Percentiles rank a stretch among this genome's conserved stretches.
Conservation (phyloP, 306 rosid species). For the Notholithocarpus densiflorus region DNA sequence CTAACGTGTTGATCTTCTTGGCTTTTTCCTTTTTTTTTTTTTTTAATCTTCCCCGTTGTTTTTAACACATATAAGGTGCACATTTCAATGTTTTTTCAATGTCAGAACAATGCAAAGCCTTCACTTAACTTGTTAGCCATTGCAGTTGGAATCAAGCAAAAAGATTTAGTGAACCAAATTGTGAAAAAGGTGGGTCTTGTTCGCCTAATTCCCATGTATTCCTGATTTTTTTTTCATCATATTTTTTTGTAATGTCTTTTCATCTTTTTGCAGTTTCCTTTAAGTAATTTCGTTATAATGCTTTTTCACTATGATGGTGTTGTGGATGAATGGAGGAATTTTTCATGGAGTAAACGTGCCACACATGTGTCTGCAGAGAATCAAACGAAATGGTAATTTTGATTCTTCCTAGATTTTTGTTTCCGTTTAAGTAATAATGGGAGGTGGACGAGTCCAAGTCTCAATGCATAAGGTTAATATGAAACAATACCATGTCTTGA, state of each 20-base stretch:
- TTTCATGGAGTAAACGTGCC: slow-evolving; percentile 44
- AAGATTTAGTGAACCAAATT: slow-evolving; percentile 59
- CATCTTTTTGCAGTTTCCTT: slow-evolving; percentile 40
- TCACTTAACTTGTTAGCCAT: slow-evolving; percentile 74
- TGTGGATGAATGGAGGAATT: slow-evolving; percentile 53
- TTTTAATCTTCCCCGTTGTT: neutral
- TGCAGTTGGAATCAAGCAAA: slow-evolving; percentile 82
- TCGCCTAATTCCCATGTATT: slow-evolving; percentile 14
- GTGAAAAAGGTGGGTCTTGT: slow-evolving; percentile 60
- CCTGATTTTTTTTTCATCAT: neutral
- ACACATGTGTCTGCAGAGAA: slow-evolving; percentile 56
- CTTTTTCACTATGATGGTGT: slow-evolving; percentile 65
- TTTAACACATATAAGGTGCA: neutral
- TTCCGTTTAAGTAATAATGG: neutral
- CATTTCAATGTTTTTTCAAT: neutral
- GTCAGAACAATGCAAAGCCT: slow-evolving; percentile 42
- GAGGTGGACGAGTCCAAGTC: neutral
- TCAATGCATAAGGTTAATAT: neutral
- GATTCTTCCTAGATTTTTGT: neutral
- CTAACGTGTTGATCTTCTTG: neutral
- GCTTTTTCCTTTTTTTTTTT: neutral
- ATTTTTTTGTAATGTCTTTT: slow-evolving; percentile 9
- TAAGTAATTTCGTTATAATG: slow-evolving; percentile 44
- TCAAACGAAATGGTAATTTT: slow-evolving; percentile 62
- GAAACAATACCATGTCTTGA: slow-evolving; percentile 9